Conservation (phyloP, 2,329 filamentous ascomycete species). For the Colletotrichum sp. region DNA sequence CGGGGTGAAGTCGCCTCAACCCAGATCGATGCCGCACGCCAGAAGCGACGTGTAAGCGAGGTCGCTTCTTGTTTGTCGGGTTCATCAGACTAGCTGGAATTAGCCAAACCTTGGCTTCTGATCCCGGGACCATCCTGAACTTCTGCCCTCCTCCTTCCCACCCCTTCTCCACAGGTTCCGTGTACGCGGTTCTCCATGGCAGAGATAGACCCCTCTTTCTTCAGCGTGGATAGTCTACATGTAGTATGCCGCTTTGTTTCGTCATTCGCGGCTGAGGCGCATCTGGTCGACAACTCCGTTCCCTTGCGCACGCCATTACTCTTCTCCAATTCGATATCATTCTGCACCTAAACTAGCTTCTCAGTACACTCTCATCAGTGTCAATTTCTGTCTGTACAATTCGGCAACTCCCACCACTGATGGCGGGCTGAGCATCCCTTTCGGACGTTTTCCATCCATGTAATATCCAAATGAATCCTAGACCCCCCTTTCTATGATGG, state of each 20-base stretch:
- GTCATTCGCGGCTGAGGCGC: neutral
- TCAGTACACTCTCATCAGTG: neutral
- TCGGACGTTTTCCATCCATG: neutral
- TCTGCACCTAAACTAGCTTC: neutral
- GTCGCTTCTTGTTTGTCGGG: neutral
- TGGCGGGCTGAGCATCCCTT: neutral
- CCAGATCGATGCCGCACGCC: neutral
- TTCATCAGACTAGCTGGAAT: neutral
- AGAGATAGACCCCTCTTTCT: constrained; percentile 2
- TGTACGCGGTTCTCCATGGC: neutral
- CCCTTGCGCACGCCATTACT: neutral
- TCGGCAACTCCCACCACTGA: neutral
- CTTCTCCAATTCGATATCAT: neutral
- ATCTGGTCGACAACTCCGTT: neutral
- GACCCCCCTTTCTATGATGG: neutral
- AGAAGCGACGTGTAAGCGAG: neutral
- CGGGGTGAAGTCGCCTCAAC: neutral
- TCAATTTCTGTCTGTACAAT: neutral
- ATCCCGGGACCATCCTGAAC: neutral
- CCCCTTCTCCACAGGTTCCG: neutral
- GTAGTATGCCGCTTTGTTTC: neutral
- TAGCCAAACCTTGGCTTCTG: neutral
- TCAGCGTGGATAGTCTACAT: neutral
- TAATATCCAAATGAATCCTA: neutral
- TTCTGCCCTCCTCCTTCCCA: neutral